Evolutionary conservation across 495 filamentous ascomycete genomes (phyloP).

Genomic region (Penicillium simplicissimum): DNA sequence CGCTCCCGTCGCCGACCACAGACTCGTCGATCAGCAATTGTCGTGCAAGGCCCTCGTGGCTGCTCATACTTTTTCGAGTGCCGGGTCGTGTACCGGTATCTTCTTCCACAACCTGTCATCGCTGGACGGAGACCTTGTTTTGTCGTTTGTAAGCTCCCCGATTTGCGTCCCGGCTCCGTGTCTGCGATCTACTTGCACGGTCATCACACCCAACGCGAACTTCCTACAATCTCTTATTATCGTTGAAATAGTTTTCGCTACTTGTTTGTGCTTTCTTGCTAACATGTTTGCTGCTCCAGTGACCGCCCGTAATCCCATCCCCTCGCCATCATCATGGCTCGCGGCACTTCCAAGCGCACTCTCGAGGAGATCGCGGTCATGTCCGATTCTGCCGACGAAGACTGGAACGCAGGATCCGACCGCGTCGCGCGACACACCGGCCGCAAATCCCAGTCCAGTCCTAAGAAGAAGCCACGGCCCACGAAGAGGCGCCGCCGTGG

Average conservation of each 20-base stretch:
- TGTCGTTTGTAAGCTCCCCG: conserved; percentile 17
- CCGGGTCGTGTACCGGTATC: conserved; percentile 1
- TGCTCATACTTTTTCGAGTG: neutral
- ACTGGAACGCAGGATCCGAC: conserved; percentile 56
- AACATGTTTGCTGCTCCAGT: conserved; percentile 16
- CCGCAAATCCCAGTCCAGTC: conserved; percentile 41
- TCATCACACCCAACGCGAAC: neutral
- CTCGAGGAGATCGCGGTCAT: conserved; percentile 75
- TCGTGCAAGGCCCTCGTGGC: conserved; percentile 5
- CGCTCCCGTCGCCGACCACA: conserved; percentile 17
- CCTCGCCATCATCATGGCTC: conserved; percentile 31
- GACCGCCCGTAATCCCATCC: conserved; percentile 4
- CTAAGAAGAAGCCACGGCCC: conserved; percentile 43
- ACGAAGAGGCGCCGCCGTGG: conserved; percentile 55
- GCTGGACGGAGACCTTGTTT: conserved; percentile 16
- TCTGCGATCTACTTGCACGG: neutral
- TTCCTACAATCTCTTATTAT: neutral
- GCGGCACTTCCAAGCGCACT: conserved; percentile 61
- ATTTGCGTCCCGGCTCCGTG: conserved; percentile 5
- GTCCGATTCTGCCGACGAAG: conserved; percentile 82
- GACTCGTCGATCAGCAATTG: conserved; percentile 27
- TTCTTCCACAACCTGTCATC: conserved; percentile 8
- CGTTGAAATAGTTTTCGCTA: neutral
- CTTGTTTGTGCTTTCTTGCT: conserved; percentile 5
- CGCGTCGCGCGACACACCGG: conserved; percentile 32